Conservation (phyloP, 768 basidiomycete species). For the Dentipellis sp. region DNA sequence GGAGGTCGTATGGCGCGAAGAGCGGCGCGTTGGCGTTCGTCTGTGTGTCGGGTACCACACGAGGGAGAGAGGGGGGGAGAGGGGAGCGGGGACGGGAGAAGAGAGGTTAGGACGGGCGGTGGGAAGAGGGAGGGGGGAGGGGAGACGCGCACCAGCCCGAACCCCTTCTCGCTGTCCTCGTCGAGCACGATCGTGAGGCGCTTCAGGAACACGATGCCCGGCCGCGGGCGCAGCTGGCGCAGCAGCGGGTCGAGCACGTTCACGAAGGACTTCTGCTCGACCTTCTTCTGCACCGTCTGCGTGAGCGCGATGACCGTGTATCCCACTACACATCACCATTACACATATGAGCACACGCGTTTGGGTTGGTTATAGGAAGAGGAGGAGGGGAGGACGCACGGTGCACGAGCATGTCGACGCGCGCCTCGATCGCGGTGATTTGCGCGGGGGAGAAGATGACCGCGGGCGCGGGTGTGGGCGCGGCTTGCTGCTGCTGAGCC, state of each 20-base stretch:
- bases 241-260: constrained; percentile 55
- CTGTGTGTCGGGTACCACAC: constrained; percentile 28
- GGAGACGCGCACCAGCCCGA: constrained; percentile 51
- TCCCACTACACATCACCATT: constrained; percentile 49
- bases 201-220: constrained; percentile 59
- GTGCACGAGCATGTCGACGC: constrained; percentile 63
- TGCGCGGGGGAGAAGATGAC: constrained; percentile 45
- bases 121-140: not conserved
- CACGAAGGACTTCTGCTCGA: constrained; percentile 63
- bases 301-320: constrained; percentile 75
- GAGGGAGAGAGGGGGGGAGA: no score
- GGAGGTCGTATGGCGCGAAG: constrained; percentile 63
- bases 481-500: constrained; percentile 15
- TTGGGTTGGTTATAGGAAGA: constrained; percentile 1
- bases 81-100: not conserved
- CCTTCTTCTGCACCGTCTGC: constrained; percentile 59
- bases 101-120: not conserved
- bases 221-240: constrained; percentile 46
- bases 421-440: constrained; percentile 46
- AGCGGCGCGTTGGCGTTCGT: constrained; percentile 58
- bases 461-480: constrained; percentile 2
- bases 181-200: constrained; percentile 74
- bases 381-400: constrained; percentile 35
- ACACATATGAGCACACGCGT: not conserved
- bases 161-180: constrained; percentile 80